A percentile compares a stretch with the other conserved stretches of the same genome.
Conservation (phyloP, 768 basidiomycete species). For the Mycena polygramma region DNA sequence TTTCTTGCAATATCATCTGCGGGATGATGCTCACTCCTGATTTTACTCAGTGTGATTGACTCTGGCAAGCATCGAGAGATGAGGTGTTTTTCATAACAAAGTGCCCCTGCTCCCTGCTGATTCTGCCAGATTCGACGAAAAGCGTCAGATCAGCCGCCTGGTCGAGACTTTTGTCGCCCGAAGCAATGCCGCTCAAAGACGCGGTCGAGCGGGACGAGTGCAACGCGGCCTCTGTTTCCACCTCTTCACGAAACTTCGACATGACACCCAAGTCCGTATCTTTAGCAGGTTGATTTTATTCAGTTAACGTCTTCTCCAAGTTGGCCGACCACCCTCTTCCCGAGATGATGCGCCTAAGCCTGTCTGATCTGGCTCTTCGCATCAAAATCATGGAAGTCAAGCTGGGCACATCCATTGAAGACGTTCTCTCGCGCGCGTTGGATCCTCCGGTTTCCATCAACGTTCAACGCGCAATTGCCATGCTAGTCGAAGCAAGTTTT, state of each 20-base stretch:
- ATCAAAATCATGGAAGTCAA: conserved; percentile 96
- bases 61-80: conserved; percentile 95
- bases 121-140: conserved; percentile 87
- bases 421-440: conserved; percentile 87
- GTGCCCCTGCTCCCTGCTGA: conserved; percentile 3
- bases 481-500: conserved; percentile 84
- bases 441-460: conserved; percentile 92
- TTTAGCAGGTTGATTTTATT: background rate
- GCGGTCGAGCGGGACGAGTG: conserved; percentile 94
- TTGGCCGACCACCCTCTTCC: conserved; percentile 92
- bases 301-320: conserved; percentile 53
- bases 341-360: conserved; percentile 94
- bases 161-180: conserved; percentile 92
- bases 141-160: conserved; percentile 92
- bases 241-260: conserved; percentile 89
- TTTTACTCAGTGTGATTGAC: conserved; percentile 75
- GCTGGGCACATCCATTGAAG: conserved; percentile 88
- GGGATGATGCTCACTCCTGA: too few species aligned
- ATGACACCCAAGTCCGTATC: conserved; percentile 77
- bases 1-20: too few species aligned
- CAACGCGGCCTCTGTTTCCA: conserved; percentile 93
- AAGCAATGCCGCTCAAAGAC: conserved; percentile 91
- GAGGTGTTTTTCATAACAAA: conserved; percentile 60
- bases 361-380: conserved; percentile 91
- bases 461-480: conserved; percentile 89